These are phyloP conservation scores for Hippophae rhamnoides DNA, from an alignment of 306 rosid species.

Conservation along the genomic window DNA sequence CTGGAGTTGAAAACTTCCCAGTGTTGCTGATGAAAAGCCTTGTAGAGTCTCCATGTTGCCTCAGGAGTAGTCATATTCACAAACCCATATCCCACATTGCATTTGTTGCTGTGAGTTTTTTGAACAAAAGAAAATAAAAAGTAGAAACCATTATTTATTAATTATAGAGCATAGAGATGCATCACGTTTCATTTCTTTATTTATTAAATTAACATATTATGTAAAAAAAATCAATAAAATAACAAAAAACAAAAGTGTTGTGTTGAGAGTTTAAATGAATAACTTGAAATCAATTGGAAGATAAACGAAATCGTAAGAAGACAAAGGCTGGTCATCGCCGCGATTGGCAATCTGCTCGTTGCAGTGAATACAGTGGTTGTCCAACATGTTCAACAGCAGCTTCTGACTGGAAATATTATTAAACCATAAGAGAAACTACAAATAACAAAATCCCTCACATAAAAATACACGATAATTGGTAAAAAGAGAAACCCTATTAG, in stretches of 20 bases:
- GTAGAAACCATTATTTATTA: neutral
- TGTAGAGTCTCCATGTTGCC: constrained; percentile 70
- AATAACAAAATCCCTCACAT: neutral
- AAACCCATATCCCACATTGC: constrained; percentile 96
- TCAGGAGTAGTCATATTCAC: constrained; percentile 91
- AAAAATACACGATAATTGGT: neutral
- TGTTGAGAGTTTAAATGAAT: neutral
- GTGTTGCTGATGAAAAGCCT: constrained; percentile 80
- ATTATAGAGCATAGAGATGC: no score
- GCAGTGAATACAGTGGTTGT: constrained; percentile 87
- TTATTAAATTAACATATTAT: neutral
- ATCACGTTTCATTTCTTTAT: no score
- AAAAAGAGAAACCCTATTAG: neutral
- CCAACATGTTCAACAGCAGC: constrained; percentile 82
- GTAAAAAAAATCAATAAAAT: neutral
- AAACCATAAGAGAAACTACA: constrained; percentile 1
- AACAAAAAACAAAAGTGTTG: no score
- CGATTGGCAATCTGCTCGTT: constrained; percentile 54
- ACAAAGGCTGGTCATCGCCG: constrained; percentile 47
- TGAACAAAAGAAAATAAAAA: neutral
- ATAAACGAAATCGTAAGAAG: constrained; percentile 77
- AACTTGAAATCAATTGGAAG: constrained; percentile 99
- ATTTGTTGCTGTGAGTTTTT: constrained; percentile 58
- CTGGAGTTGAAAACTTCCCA: constrained; percentile 95
- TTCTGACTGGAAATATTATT: constrained; percentile 49